Conservation (phyloP, 306 rosid genomes). For the Acacia crassicarpa region DNA sequence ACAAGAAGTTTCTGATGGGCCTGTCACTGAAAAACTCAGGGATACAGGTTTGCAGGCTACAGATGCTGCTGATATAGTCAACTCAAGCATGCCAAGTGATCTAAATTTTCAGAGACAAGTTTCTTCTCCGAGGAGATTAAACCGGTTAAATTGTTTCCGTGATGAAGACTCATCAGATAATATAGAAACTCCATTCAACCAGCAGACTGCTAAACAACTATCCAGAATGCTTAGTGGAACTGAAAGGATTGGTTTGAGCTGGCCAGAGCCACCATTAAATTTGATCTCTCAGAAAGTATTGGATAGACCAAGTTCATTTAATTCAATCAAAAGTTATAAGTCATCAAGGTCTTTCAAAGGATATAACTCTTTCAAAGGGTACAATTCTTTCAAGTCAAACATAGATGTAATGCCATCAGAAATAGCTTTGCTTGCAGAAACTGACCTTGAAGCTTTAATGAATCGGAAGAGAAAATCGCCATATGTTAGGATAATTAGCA, state of each 20-base stretch:
- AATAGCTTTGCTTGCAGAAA: slow-evolving; percentile 59
- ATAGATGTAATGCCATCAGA: slow-evolving; percentile 48
- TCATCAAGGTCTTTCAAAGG: slow-evolving; percentile 66
- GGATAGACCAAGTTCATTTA: slow-evolving; percentile 74
- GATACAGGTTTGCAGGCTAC: slow-evolving; percentile 36
- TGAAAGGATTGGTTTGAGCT: slow-evolving; percentile 91
- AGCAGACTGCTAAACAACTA: slow-evolving; percentile 44
- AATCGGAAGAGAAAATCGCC: slow-evolving; percentile 77
- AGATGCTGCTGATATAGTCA: slow-evolving; percentile 39
- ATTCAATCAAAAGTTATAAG: slow-evolving; percentile 53
- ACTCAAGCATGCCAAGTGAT: slow-evolving; percentile 28
- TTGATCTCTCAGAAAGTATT: slow-evolving; percentile 59
- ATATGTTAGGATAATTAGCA: slow-evolving; percentile 91
- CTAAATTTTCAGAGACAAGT: slow-evolving; percentile 46
- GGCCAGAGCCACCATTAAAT: slow-evolving; percentile 94
- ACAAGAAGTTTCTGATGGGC: slow-evolving; percentile 36
- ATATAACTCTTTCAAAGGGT: slow-evolving; percentile 61
- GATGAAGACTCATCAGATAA: slow-evolving; percentile 38
- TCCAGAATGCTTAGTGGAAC: slow-evolving; percentile 79
- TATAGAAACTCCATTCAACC: slow-evolving; percentile 44
- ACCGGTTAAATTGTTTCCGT: slow-evolving; percentile 50
- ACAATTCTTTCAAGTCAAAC: slow-evolving; percentile 70
- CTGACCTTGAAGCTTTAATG: slow-evolving; percentile 80
- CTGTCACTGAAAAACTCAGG: slow-evolving; percentile 26
- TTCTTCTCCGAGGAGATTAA: slow-evolving; percentile 63